Evolutionary conservation across 148 eudicot genomes (phyloP).

Genomic region (Fagopyrum tataricum): DNA sequence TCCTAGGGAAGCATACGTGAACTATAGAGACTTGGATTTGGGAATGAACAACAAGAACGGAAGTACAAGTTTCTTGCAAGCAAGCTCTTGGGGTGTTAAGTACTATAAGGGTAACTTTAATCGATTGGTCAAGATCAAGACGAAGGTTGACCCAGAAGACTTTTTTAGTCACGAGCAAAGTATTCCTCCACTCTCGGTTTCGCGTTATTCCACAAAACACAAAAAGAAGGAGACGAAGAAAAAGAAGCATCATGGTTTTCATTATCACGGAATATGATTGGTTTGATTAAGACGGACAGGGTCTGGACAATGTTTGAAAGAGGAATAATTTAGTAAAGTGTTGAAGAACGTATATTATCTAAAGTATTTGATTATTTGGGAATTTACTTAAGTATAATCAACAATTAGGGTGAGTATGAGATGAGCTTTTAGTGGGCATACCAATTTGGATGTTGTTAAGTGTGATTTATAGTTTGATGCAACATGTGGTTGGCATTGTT

Average conservation of each 20-base stretch:
- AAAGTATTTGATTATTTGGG: not conserved
- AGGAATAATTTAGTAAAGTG: constrained; percentile 6
- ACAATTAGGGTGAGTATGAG: not conserved
- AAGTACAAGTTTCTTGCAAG: constrained; percentile 5
- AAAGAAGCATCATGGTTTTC: not conserved
- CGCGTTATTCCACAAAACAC: not conserved
- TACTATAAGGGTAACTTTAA: constrained; percentile 11
- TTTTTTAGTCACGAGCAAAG: constrained; percentile 18
- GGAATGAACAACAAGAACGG: constrained; percentile 17
- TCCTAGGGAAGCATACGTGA: constrained; percentile 15
- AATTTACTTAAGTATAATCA: not conserved
- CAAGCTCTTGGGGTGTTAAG: constrained; percentile 13
- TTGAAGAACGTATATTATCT: no score
- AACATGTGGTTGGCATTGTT: not conserved
- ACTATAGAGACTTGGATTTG: constrained; percentile 14
- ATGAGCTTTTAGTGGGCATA: not conserved
- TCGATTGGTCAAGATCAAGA: constrained; percentile 11
- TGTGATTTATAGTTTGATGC: not conserved
- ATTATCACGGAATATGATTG: not conserved
- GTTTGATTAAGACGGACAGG: not conserved
- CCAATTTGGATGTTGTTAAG: not conserved
- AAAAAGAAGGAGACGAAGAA: not conserved
- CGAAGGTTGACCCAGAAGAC: constrained; percentile 14
- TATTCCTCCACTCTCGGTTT: constrained; percentile 10
- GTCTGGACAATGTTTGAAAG: not conserved